phyloP scores from a whole-genome alignment of 257 asterid species.

The Nicotiana obtusifolia region DNA sequence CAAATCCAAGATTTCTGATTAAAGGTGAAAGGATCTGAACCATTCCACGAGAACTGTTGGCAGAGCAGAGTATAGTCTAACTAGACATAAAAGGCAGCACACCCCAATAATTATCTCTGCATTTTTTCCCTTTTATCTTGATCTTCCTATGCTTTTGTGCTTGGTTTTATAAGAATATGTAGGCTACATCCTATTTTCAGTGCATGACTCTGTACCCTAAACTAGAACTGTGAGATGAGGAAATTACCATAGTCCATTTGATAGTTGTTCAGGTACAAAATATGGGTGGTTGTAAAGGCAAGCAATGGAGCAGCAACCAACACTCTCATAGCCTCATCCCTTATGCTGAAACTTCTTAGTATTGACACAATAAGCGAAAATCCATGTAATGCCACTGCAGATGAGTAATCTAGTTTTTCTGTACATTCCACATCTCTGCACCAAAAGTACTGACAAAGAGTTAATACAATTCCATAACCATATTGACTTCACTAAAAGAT shows the following conservation, averaged over 20 bases:
- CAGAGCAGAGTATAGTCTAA: no score
- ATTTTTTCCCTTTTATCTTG: no score
- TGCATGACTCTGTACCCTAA: not conserved
- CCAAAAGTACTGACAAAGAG: not conserved
- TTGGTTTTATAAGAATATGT: no score
- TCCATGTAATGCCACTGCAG: constrained; percentile 73
- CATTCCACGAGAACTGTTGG: no score
- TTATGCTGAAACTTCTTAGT: constrained; percentile 54
- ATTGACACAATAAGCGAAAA: constrained; percentile 60
- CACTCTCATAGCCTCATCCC: constrained; percentile 72
- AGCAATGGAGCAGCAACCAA: constrained; percentile 77
- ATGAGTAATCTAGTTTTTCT: constrained; percentile 67
- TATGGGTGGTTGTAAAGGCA: constrained; percentile 62
- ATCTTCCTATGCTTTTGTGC: no score
- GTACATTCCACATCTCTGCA: constrained; percentile 74
- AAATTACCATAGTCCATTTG: constrained; percentile 53
- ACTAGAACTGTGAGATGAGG: not conserved
- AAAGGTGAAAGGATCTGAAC: no score
- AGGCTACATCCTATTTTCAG: no score
- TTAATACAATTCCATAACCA: no score
- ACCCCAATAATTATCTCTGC: no score
- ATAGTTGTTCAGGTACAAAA: constrained; percentile 66
- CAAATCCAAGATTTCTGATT: no score
- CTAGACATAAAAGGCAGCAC: no score
- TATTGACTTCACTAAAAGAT: not conserved